Percentiles rank a stretch among this genome's conserved stretches.
Conservation (phyloP, 176 grass and related monocot species). For the Aegilops longissima region DNA sequence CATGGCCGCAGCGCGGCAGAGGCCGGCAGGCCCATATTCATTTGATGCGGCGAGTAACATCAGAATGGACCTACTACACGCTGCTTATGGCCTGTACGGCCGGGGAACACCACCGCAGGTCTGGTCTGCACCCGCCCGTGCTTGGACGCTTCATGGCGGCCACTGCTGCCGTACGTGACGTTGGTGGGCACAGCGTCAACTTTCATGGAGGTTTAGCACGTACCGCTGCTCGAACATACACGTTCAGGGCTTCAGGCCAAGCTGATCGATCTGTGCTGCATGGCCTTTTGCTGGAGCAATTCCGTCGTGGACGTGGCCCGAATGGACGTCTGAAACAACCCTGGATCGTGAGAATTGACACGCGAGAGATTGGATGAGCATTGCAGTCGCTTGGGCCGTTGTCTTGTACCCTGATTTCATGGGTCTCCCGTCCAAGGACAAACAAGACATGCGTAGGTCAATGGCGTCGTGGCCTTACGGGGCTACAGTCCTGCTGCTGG, state of each 20-base stretch:
- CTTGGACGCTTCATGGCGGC: background rate
- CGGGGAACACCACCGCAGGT: background rate
- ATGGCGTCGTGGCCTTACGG: too few relatives aligned
- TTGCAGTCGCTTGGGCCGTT: background rate
- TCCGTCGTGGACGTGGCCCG: background rate
- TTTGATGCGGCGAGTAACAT: background rate
- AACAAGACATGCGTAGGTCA: too few relatives aligned
- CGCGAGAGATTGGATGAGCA: too few relatives aligned
- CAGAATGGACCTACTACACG: background rate
- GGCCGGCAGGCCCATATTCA: background rate
- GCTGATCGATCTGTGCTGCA: too few relatives aligned
- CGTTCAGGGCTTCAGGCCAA: too few relatives aligned
- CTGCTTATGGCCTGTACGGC: background rate
- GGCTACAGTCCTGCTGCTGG: background rate
- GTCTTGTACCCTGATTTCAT: too few relatives aligned
- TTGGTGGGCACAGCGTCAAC: background rate
- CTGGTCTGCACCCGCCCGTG: conserved; percentile 2
- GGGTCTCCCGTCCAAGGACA: too few relatives aligned
- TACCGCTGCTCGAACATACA: too few relatives aligned
- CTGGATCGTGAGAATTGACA: too few relatives aligned
- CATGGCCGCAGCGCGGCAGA: background rate
- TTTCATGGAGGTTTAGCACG: background rate
- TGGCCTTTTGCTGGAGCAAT: background rate
- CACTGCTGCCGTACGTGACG: background rate
- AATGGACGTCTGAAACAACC: too few relatives aligned